phyloP scores from a whole-genome alignment of 1,284 basidiomycete genomes.

The Tetrapyrgos nigripes region DNA sequence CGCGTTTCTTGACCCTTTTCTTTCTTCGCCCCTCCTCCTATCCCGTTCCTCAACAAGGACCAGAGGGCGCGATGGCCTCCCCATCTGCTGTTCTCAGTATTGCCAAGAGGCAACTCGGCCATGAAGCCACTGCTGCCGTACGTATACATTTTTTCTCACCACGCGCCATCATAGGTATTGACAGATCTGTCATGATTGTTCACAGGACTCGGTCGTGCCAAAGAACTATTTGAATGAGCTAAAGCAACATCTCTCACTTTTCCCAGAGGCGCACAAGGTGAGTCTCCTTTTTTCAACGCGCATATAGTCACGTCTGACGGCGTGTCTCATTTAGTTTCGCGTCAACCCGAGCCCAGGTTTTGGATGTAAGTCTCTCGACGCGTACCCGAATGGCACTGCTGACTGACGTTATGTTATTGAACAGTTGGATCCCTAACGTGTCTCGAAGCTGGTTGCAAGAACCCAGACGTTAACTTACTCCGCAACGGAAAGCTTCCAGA shows the following conservation, averaged over 20 bases:
- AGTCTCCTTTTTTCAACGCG: constrained; percentile 18
- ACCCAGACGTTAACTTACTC: constrained; percentile 37
- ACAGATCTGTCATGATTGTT: not conserved
- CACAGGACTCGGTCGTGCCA: constrained; percentile 29
- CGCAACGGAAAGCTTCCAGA: constrained; percentile 35
- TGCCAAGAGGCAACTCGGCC: not conserved
- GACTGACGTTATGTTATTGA: constrained; percentile 13
- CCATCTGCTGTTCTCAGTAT: not conserved
- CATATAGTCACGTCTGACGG: constrained; percentile 9
- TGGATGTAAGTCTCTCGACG: constrained; percentile 45
- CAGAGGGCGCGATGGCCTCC: not conserved
- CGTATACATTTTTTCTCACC: not conserved
- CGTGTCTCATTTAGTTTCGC: constrained; percentile 38
- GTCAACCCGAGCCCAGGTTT: constrained; percentile 41
- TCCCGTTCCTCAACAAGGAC: not conserved
- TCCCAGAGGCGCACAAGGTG: constrained; percentile 47
- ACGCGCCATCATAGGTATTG: not conserved
- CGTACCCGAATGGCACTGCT: constrained; percentile 9
- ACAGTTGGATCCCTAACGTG: constrained; percentile 51
- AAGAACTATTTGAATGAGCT: constrained; percentile 45
- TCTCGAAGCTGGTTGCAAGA: constrained; percentile 49
- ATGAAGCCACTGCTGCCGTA: not conserved
- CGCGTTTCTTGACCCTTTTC: not conserved
- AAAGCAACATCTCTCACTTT: constrained; percentile 37
- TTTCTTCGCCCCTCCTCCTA: not conserved